Conservation (phyloP, 371 early-diverging fungal species). For the Parasitella parasitica region DNA sequence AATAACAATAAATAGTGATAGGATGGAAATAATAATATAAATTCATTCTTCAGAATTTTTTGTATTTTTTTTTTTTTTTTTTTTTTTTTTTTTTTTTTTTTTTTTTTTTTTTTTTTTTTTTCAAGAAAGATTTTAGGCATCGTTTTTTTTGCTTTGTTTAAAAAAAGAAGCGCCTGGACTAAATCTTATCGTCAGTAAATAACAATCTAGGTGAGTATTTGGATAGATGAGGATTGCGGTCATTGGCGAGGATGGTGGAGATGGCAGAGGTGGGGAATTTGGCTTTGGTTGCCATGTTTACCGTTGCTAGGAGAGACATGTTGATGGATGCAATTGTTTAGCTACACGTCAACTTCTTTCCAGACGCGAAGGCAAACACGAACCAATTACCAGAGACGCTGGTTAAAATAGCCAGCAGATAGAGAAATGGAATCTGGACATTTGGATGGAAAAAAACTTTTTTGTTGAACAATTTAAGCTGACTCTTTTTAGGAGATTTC, state of each 20-base stretch:
- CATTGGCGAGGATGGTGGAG: neutral
- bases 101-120: neutral
- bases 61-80: neutral
- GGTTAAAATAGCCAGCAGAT: neutral
- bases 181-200: neutral
- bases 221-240: neutral
- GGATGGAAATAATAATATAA: neutral
- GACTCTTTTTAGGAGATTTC: slow-evolving; percentile 8
- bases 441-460: neutral
- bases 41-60: slow-evolving; percentile 1
- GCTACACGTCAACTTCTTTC: slow-evolving; percentile 16
- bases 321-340: neutral
- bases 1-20: neutral
- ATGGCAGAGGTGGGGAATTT: neutral
- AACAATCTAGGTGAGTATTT: neutral
- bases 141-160: neutral
- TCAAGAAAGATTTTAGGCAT: neutral
- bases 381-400: slow-evolving; percentile 15
- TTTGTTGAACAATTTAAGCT: slow-evolving; percentile 1
- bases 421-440: neutral
- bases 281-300: neutral
- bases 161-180: neutral
- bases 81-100: neutral
- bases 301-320: neutral
- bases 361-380: slow-evolving; percentile 16